phyloP scores from a whole-genome alignment of 2,329 filamentous ascomycete genomes.

The Fusarium poae region DNA sequence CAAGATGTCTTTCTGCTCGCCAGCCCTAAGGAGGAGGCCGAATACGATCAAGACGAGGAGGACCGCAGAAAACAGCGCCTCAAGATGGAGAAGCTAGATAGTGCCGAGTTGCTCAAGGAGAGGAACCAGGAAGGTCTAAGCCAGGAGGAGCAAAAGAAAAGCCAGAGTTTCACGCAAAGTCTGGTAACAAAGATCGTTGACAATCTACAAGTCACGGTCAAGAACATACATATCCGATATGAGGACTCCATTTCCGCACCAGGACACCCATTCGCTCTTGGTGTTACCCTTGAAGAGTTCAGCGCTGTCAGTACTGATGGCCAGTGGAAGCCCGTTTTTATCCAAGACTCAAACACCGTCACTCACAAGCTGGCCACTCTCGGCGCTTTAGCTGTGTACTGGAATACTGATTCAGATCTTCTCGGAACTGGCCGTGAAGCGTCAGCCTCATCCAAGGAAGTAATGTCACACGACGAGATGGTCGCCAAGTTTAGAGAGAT shows the following conservation, averaged over 20 bases:
- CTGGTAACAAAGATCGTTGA: slow-evolving; percentile 96
- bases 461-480: slow-evolving; percentile 80
- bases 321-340: slow-evolving; percentile 95
- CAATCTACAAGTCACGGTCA: slow-evolving; percentile 96
- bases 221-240: slow-evolving; percentile 98
- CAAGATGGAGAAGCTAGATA: slow-evolving; percentile 99
- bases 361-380: slow-evolving; percentile 96
- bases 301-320: slow-evolving; percentile 96
- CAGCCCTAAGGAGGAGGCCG: slow-evolving; percentile 93
- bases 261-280: slow-evolving; percentile 93
- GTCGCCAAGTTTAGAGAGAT: slow-evolving; percentile 81
- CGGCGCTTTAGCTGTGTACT: slow-evolving; percentile 92
- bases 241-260: slow-evolving; percentile 97
- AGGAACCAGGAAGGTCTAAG: slow-evolving; percentile 92
- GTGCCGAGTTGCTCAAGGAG: slow-evolving; percentile 93
- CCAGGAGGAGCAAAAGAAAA: slow-evolving; percentile 95
- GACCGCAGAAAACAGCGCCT: slow-evolving; percentile 86
- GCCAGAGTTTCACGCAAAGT: slow-evolving; percentile 96
- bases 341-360: slow-evolving; percentile 83
- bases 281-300: slow-evolving; percentile 93
- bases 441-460: slow-evolving; percentile 59
- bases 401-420: slow-evolving; percentile 93
- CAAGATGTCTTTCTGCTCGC: slow-evolving; percentile 97
- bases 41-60: slow-evolving; percentile 94
- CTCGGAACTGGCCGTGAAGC: slow-evolving; percentile 85